Percentiles rank a stretch among this genome's conserved stretches.
phyloP scores from a whole-genome alignment of 2,329 filamentous ascomycete genomes.

The Monosporascus sp. region DNA sequence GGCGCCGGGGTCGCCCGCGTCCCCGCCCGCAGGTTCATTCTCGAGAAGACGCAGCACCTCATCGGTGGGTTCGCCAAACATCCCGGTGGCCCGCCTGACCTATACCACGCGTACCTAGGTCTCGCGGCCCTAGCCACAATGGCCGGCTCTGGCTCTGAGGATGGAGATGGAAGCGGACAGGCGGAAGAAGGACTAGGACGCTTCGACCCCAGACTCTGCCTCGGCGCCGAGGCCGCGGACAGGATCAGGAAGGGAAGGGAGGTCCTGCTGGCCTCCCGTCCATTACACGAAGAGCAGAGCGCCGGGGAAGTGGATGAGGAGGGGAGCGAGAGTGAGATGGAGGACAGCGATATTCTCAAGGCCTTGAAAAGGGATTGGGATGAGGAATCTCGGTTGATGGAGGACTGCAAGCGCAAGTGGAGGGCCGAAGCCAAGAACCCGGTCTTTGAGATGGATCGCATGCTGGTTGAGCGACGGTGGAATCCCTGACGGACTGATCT shows the following conservation, averaged over 20 bases:
- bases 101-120: slow-evolving; percentile 87
- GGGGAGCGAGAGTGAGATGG: slow-evolving; percentile 2
- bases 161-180: neutral
- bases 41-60: slow-evolving; percentile 79
- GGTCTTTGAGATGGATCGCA: slow-evolving; percentile 6
- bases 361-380: slow-evolving; percentile 7
- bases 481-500: slow-evolving; percentile 1
- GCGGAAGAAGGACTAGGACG: slow-evolving; percentile 61
- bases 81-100: slow-evolving; percentile 62
- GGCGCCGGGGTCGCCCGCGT: slow-evolving; percentile 50
- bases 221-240: slow-evolving; percentile 55
- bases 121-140: slow-evolving; percentile 73
- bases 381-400: slow-evolving; percentile 1
- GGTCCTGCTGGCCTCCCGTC: neutral
- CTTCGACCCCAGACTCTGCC: slow-evolving; percentile 71
- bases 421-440: slow-evolving; percentile 11
- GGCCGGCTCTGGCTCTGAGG: slow-evolving; percentile 22
- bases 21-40: slow-evolving; percentile 69
- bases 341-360: slow-evolving; percentile 2
- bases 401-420: slow-evolving; percentile 5
- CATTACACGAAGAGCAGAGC: neutral
- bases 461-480: slow-evolving; percentile 1
- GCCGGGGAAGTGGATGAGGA: slow-evolving; percentile 5
- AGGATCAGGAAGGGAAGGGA: slow-evolving; percentile 43
- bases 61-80: slow-evolving; percentile 79